Percentiles rank a stretch among this genome's conserved stretches.
These are phyloP conservation scores for Blastocystis sp. DNA, from an alignment of 352 stramenopile species.

Conservation along the genomic window DNA sequence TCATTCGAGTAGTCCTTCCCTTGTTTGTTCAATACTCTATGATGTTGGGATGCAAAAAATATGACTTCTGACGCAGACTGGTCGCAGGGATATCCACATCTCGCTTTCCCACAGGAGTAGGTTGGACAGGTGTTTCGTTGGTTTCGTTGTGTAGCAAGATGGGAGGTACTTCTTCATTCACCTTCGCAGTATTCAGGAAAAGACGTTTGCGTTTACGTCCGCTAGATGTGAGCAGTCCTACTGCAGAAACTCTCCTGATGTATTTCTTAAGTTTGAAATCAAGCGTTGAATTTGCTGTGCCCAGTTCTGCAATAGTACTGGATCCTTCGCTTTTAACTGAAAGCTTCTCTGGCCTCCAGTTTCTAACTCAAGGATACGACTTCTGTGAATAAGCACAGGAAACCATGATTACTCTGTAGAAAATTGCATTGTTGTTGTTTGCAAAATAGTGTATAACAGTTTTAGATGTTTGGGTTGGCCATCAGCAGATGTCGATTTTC, in stretches of 20 bases:
- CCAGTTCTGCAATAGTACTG: conserved; percentile 11
- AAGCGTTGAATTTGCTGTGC: not conserved
- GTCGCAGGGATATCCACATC: conserved; percentile 28
- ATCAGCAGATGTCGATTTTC: not conserved
- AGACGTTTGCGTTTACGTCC: not conserved
- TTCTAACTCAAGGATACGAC: conserved; percentile 11
- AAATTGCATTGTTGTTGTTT: conserved; percentile 10
- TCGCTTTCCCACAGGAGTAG: conserved; percentile 25
- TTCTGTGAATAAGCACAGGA: not conserved
- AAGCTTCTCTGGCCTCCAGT: not conserved
- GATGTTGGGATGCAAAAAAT: no score
- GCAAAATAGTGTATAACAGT: not conserved
- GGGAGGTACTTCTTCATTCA: conserved; percentile 2
- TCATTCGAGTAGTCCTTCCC: conserved; percentile 43
- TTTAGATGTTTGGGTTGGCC: not conserved
- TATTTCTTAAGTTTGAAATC: not conserved
- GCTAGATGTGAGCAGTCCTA: not conserved
- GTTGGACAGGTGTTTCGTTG: not conserved
- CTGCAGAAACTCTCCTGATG: not conserved
- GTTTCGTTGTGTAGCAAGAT: not conserved
- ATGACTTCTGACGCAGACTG: conserved; percentile 14
- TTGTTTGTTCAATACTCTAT: conserved; percentile 48
- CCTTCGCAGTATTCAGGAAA: not conserved
- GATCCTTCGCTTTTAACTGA: conserved; percentile 1
- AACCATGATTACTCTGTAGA: not conserved